Evolutionary conservation across 352 stramenopile genomes (phyloP).

Genomic region (Phytophthora quininea): DNA sequence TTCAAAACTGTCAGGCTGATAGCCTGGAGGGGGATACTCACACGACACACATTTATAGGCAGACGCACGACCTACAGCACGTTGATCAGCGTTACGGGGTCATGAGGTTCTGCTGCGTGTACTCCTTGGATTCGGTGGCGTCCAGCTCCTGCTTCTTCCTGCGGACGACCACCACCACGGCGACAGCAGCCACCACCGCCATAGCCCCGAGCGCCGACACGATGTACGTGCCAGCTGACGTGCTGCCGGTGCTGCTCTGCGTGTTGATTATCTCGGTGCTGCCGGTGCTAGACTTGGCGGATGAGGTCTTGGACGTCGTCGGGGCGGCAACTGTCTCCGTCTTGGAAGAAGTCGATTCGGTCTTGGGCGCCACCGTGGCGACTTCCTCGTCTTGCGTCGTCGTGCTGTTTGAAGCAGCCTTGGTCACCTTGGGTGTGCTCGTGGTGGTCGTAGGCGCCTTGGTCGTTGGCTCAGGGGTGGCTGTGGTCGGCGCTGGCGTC

Average conservation of each 20-base stretch:
- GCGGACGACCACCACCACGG: conserved; percentile 46
- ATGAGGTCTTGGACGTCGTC: conserved; percentile 17
- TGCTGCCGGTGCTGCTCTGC: conserved; percentile 2
- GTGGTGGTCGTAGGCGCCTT: conserved; percentile 9
- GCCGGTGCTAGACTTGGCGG: conserved; percentile 9
- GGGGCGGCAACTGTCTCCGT: conserved; percentile 9
- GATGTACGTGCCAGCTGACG: conserved; percentile 16
- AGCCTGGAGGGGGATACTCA: neutral
- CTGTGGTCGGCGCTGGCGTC: conserved; percentile 5
- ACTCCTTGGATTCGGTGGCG: conserved; percentile 25
- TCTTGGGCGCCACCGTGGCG: conserved; percentile 20
- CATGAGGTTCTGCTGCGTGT: conserved; percentile 26
- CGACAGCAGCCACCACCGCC: conserved; percentile 28
- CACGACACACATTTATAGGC: neutral
- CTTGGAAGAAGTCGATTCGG: conserved; percentile 9
- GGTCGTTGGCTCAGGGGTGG: conserved; percentile 1
- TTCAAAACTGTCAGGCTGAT: conserved; percentile 2
- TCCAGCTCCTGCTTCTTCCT: conserved; percentile 65
- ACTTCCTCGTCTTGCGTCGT: conserved; percentile 18
- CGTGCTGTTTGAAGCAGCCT: conserved; percentile 24
- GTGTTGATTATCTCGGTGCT: conserved; percentile 12
- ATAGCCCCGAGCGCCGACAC: conserved; percentile 22
- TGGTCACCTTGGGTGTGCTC: conserved; percentile 5
- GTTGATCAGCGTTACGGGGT: conserved; percentile 49
- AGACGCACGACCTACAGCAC: conserved; percentile 25